Percentiles rank a stretch among this genome's conserved stretches.
Conservation (phyloP, 1,284 basidiomycete species). For the Exobasidium cylindrosporum region DNA sequence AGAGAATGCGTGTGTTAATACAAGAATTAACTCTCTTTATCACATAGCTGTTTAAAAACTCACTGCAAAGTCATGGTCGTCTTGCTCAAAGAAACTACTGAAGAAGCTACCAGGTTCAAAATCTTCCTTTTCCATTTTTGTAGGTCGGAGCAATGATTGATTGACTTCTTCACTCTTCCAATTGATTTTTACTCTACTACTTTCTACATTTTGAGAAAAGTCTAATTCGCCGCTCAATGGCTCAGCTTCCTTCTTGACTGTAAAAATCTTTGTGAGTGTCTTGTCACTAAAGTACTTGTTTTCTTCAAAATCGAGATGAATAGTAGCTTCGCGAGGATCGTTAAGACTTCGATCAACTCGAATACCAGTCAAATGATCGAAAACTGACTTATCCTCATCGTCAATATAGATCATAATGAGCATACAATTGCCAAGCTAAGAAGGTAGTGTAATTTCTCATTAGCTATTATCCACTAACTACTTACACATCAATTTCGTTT, state of each 20-base stretch:
- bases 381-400: constrained; percentile 46
- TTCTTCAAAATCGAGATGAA: constrained; percentile 43
- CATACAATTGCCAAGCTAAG: constrained; percentile 23
- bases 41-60: too few species aligned
- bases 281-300: constrained; percentile 37
- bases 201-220: constrained; percentile 46
- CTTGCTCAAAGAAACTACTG: constrained; percentile 71
- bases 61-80: constrained; percentile 17
- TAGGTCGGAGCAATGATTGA: constrained; percentile 69
- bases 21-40: too few species aligned
- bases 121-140: constrained; percentile 55
- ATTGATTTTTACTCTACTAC: constrained; percentile 62
- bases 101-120: constrained; percentile 80
- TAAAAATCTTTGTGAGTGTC: constrained; percentile 41
- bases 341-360: constrained; percentile 36
- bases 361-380: constrained; percentile 42
- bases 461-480: too few species aligned
- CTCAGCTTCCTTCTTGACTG: constrained; percentile 35
- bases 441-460: too few species aligned
- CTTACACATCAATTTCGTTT: constrained; percentile 20
- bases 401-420: constrained; percentile 51
- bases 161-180: constrained; percentile 78
- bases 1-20: too few species aligned
- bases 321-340: constrained; percentile 46
- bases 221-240: constrained; percentile 41